Percentiles rank a stretch among this genome's conserved stretches.
Evolutionary conservation across 1,284 basidiomycete genomes (phyloP).

Genomic region (Inonotus obliquus): DNA sequence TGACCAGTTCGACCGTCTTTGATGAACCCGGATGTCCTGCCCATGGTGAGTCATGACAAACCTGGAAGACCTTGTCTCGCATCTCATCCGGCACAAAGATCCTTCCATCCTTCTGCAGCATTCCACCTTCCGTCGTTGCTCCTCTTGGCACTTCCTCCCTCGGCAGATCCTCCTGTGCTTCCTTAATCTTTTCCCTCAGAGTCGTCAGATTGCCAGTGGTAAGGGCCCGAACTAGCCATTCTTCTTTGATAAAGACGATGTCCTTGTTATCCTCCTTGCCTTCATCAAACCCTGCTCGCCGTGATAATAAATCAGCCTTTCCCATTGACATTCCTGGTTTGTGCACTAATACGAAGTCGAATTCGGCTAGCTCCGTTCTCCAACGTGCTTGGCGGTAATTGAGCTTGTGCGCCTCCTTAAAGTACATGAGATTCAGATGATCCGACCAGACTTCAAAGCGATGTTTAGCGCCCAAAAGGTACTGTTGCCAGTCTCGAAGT

Average conservation of each 20-base stretch:
- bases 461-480: slow-evolving; percentile 21
- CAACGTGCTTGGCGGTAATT: slow-evolving; percentile 30
- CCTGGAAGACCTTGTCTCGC: slow-evolving; percentile 4
- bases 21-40: slow-evolving; percentile 18
- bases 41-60: slow-evolving; percentile 11
- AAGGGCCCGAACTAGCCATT: not conserved
- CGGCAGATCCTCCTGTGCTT: not conserved
- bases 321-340: not conserved
- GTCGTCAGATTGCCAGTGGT: too few species aligned
- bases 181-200: too few species aligned
- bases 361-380: not conserved
- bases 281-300: not conserved
- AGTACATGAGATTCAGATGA: slow-evolving; percentile 31
- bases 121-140: too few species aligned
- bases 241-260: not conserved
- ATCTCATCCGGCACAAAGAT: slow-evolving; percentile 18
- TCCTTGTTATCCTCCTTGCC: not conserved
- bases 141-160: slow-evolving; percentile 18
- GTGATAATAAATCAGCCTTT: not conserved
- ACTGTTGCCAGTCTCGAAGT: slow-evolving; percentile 32
- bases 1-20: slow-evolving; percentile 14
- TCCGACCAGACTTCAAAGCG: slow-evolving; percentile 27
- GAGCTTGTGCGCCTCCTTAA: slow-evolving; percentile 26
- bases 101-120: not conserved
- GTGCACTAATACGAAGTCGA: not conserved